Base-by-base conservation (phyloP, 495 filamentous ascomycete genomes). In the Hypomontagnella submonticulosa region DNA sequence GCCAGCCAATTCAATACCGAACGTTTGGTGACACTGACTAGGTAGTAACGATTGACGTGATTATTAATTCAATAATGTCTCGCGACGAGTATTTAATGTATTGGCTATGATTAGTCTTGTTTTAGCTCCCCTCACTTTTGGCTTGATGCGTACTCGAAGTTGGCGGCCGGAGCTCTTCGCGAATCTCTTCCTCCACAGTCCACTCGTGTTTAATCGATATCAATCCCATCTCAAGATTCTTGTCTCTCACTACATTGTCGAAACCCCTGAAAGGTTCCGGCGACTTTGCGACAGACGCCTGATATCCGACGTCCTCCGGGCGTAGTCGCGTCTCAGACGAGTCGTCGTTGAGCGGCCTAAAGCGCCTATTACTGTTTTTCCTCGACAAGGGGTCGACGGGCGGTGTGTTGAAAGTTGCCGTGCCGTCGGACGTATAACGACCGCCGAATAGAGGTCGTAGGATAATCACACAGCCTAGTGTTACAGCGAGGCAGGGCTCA, bases 361-460 rank as follows among this genome's bases (percentile, higher is more conserved):
- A 72, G 2, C 55, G 61, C 8, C 71, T 64, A 23, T 11, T 69
- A 16, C 63, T 70, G 1, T 51, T 58, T 36, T 48, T 70, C 19
- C 52, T 65, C 23, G 67, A 36, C 13, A 61, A 3, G 1, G 61
- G 56, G 4, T 55, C 60, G 9, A 49, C 51, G 19, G 66, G 47
- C 12, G 60, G 52, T 4, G 16, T 44, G 15, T 36, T 49, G 32
- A 47, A 70, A 18, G 57, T 48, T 13, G 67, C 57, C n/a, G 61
- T 66, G 11, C 57, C 61, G n/a, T 66, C 61, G 4, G 57, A 20
- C 15, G 40, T 20, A 13, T 66, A 62, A 30, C 50, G 61, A 9
- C 61, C 67, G 10, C 63, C 72, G 37, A 74, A 69, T n/a, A 74
- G 66, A 34, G 72, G 72, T 6, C 72, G 69, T 10, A 74, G 57